Base-by-base conservation (phyloP, 2,329 filamentous ascomycete genomes). In the Trichoderma harzianum region DNA sequence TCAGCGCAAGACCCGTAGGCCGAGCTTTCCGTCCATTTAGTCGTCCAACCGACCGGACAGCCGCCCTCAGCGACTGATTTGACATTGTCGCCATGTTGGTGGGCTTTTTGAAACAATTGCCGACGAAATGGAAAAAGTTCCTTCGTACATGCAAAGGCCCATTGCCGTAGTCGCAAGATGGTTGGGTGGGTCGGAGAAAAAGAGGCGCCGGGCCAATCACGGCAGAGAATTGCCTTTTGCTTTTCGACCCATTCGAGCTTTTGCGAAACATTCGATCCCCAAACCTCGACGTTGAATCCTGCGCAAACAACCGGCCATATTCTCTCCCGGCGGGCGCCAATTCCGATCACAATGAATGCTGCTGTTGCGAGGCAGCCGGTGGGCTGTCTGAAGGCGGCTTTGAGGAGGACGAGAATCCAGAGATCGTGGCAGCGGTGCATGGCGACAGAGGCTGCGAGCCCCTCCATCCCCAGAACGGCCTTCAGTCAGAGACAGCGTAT, bases 311-410 rank as follows among this genome's bases (percentile, higher is more conserved):
- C 75, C 12, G 62, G 74, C 69, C 74, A 75, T 14, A 51, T 12
- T 43, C 43, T 53, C 72, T 34, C 62, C 26, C 62, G 47, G 47
- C 11, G 47, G 57, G 30, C 64, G 55, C 57, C 62, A 43, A 68
- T 47, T 26, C 58, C 72, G 73, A 70, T 73, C 77, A 83, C 78
- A 74, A 89, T 86, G 85, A 94, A 93, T 86, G 86, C 88, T 75
- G 85, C 88, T 75, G 82, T 87, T 73, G 78, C 86, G 78, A 83
- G 88, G 82, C 90, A 92, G 88, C 91, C 92, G 74, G 82, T 93
- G 78, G 88, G 89, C 85, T 91, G 89, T 82, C 89, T 93, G 79
- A 93, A 92, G 82, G 84, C 88, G 34, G 83, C 89, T 47, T 79
- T 93, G 76, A 86, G 90, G 74, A 86, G 88, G 78, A 82, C 86